phyloP scores from a whole-genome alignment of 1,139 yeast genomes.

The Blastobotrys persicus region DNA sequence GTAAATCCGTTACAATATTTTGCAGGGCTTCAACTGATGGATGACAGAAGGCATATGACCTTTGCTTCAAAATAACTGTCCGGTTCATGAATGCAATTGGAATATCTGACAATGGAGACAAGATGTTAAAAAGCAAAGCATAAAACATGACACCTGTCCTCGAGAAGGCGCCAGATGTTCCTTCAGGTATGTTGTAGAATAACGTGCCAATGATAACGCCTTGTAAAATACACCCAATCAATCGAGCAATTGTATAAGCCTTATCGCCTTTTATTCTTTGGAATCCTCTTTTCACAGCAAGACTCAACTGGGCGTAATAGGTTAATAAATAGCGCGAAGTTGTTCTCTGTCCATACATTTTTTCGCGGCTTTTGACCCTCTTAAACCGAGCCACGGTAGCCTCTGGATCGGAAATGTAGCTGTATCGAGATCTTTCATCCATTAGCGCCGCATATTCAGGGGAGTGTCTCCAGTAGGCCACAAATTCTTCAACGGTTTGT shows the following conservation, averaged over 20 bases:
- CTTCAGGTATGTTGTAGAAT: constrained; percentile 48
- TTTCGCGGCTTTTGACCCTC: constrained; percentile 32
- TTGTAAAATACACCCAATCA: constrained; percentile 50
- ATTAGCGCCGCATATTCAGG: constrained; percentile 40
- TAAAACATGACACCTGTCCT: constrained; percentile 49
- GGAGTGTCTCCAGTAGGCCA: constrained; percentile 51
- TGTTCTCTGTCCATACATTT: constrained; percentile 28
- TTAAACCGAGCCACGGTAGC: constrained; percentile 30
- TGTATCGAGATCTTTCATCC: constrained; percentile 42
- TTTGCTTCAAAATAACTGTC: constrained; percentile 45
- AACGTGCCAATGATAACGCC: constrained; percentile 55
- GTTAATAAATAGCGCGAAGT: constrained; percentile 39
- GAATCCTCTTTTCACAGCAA: constrained; percentile 46
- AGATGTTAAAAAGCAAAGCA: constrained; percentile 41
- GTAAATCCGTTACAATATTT: constrained; percentile 38
- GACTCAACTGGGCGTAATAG: constrained; percentile 37
- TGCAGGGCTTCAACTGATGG: constrained; percentile 47
- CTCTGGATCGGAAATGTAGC: constrained; percentile 41
- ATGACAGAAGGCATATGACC: constrained; percentile 44
- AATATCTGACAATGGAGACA: constrained; percentile 45
- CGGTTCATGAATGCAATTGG: constrained; percentile 40
- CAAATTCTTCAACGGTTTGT: constrained; percentile 53
- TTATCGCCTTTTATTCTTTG: constrained; percentile 55
- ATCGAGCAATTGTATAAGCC: constrained; percentile 47
- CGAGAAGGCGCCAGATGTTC: constrained; percentile 51